Base-by-base conservation (phyloP, 208 protist species). In the Herpetomonas muscarum region DNA sequence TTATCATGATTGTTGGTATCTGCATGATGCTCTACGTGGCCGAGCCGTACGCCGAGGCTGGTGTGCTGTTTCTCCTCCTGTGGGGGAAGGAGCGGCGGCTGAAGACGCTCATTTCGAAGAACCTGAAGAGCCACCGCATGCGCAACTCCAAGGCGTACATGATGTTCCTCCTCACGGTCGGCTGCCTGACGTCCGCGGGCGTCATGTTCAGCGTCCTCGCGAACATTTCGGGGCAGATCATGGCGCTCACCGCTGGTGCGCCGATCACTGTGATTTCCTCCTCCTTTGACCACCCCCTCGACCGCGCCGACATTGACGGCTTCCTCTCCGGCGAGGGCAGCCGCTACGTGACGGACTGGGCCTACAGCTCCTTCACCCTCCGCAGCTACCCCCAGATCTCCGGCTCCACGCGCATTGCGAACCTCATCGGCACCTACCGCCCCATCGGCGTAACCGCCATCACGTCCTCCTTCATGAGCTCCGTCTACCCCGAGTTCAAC, bases 61-160 rank as follows among this genome's bases (percentile, higher is more conserved):
- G 56, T 0, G 47, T 96, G 12, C 50, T 98, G 4, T 85, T 73
- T 25, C 15, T 89, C 0, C 58, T 98, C 19, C 59, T 98, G 17
- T 98, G 94, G 85, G 85, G 93, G 29, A 29, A 21, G 19, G 92
- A 97, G 22, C 68, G 61, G 15, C 61, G 61, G 22, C 63, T 97
- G 10, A 47, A 69, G 36, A 80, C 60, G 17, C 77, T 99, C 42
- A 87, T 98, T 4, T 42, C 50, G 32, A 98, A 98, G 61, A 97
- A 97, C 56, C 54, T 98, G 15, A 50, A 75, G 3, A 85, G 81
- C 39, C 96, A 98, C 55, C 72, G 77, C 10, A 53, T 67, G 30
- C 60, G 92, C 31, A 98, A 97, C 61, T 61, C 73, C 41, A 98
- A 97, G 66, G 97, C 96, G 21, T 96, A 89, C 24, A 74, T 98